Evolutionary conservation across 2,329 filamentous ascomycete genomes (phyloP), one percentile per base, ranked within the genome.

Genomic region (Boeremia exigua): DNA sequence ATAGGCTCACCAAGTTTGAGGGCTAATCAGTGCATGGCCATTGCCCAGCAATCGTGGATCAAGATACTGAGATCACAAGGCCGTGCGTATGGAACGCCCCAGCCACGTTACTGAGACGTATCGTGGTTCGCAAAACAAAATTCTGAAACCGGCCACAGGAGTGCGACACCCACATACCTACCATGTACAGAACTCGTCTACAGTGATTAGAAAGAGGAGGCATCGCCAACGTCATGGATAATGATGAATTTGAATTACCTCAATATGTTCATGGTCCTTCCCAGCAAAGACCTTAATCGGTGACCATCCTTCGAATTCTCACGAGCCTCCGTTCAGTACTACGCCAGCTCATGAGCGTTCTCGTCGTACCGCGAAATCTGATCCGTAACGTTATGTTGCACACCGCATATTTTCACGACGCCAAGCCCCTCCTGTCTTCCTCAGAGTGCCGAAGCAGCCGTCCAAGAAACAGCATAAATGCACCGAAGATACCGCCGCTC

Each of bases 51-150:
- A 38, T 23, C 5, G 19, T 5, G 5, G 19, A 23, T 37, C 33
- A 49, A 47, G 45, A 47, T 34, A 44, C 28, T 43, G 29, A 54
- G 42, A 30, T 46, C 36, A 23, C 42, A 28, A 28, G 39, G 54
- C 58, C 48, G 51, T 49, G 42, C 14, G 12, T 19, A 28, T 50
- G 56, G 46, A 48, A 46, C 44, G 42, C 39, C 30, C 56, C 37
- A 54, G 44, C 48, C 52, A 58, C 37, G 40, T 33, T 19, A 37
- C 29, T 61, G 59, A 64, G 66, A 67, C 65, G 38, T 40, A 27
- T 43, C 15, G 40, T 45, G 57, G 43, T 57, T 49, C 43, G 32
- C 19, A 25, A 48, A 60, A 62, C 58, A 27, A 45, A 32, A 28
- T 32, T 34, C 56, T 66, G 60, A 64, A 66, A 64, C 63, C 32